Conservation (phyloP, 2,329 filamentous ascomycete genomes). For the Epichloe gansuensis region DNA sequence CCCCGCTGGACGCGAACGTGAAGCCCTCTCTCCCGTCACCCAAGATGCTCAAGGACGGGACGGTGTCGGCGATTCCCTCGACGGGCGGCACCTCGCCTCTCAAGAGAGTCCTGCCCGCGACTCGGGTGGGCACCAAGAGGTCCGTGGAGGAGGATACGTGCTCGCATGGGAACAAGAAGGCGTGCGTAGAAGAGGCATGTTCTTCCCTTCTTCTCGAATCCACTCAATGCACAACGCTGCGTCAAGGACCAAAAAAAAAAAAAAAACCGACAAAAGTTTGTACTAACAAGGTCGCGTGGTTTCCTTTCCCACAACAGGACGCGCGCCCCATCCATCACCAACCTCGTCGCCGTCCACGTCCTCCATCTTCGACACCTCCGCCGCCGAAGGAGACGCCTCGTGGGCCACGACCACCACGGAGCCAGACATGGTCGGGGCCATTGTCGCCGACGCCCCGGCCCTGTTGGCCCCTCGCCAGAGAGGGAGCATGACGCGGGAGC, state of each 20-base stretch:
- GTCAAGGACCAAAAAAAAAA: neutral
- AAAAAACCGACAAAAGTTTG: neutral
- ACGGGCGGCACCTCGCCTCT: slow-evolving; percentile 7
- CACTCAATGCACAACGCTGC: neutral
- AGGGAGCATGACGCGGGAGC: slow-evolving; percentile 34
- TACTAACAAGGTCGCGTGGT: slow-evolving; percentile 5
- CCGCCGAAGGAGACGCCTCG: slow-evolving; percentile 34
- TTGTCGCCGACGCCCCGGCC: slow-evolving; percentile 2
- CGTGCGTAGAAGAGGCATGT: slow-evolving; percentile 22
- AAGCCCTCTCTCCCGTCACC: slow-evolving; percentile 17
- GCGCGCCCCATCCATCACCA: slow-evolving; percentile 11
- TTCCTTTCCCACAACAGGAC: neutral
- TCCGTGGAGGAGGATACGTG: slow-evolving; percentile 12
- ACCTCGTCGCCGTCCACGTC: slow-evolving; percentile 30
- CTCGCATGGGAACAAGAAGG: slow-evolving; percentile 19
- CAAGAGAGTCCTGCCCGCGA: slow-evolving; percentile 4
- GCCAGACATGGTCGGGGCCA: slow-evolving; percentile 22
- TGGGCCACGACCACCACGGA: slow-evolving; percentile 39
- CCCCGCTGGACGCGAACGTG: slow-evolving; percentile 34
- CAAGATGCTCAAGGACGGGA: slow-evolving; percentile 6
- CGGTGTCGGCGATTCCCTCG: neutral
- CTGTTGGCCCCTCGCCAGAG: slow-evolving; percentile 2
- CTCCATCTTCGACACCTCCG: slow-evolving; percentile 39
- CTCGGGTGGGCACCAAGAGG: slow-evolving; percentile 15
- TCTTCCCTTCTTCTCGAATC: neutral